phyloP scores from a whole-genome alignment of 1,284 basidiomycete genomes.

The Boletus sp. region DNA sequence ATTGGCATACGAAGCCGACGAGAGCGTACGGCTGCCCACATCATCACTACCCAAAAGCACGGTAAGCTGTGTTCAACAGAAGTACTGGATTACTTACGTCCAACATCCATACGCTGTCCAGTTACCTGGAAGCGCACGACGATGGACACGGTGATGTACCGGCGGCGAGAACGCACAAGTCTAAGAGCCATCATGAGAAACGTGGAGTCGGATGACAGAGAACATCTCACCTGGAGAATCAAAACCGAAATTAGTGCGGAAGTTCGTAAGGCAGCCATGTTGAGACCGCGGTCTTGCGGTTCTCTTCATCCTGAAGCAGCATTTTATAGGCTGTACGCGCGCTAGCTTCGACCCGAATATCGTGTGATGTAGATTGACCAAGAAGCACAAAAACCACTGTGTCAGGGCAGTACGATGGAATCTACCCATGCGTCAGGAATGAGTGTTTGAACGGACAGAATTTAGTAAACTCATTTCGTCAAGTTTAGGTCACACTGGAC shows the following conservation, averaged over 20 bases:
- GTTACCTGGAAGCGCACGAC: constrained; percentile 44
- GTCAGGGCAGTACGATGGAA: neutral
- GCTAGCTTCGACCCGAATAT: neutral
- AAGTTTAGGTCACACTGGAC: neutral
- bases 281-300: neutral
- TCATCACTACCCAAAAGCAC: constrained; percentile 42
- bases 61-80: constrained; percentile 2
- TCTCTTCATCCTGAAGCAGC: neutral
- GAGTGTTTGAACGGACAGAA: neutral
- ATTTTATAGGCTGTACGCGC: constrained; percentile 8
- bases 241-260: constrained; percentile 1
- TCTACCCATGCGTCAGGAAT: neutral
- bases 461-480: neutral
- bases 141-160: constrained; percentile 14
- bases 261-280: constrained; percentile 9
- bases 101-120: constrained; percentile 65
- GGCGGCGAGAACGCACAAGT: constrained; percentile 7
- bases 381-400: neutral
- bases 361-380: too few relatives aligned
- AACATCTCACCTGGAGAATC: constrained; percentile 10
- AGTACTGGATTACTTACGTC: constrained; percentile 41
- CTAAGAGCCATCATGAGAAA: constrained; percentile 10
- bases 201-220: neutral
- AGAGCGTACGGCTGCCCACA: constrained; percentile 47
- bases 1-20: constrained; percentile 41